Conservation (phyloP, 2,329 filamentous ascomycete genomes). For the Aspergillus latus region DNA sequence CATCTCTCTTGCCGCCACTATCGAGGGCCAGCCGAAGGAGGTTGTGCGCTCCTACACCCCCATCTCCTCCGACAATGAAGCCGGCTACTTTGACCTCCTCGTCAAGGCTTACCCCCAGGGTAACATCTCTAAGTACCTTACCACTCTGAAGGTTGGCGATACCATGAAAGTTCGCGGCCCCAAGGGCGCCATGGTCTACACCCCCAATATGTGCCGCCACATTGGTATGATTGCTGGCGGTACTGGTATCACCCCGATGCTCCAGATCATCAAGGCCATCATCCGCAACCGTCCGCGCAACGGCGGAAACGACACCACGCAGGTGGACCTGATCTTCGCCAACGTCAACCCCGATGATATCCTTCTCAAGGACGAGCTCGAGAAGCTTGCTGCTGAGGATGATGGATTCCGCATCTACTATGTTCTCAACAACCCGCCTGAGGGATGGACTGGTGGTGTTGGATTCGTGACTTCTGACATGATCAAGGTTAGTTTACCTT, state of each 20-base stretch:
- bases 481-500: constrained; percentile 67
- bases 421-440: constrained; percentile 92
- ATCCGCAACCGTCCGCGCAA: constrained; percentile 68
- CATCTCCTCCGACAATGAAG: constrained; percentile 83
- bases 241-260: constrained; percentile 97
- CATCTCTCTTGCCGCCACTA: constrained; percentile 86
- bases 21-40: constrained; percentile 75
- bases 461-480: constrained; percentile 95
- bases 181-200: constrained; percentile 97
- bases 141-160: constrained; percentile 76
- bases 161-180: constrained; percentile 88
- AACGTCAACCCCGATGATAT: constrained; percentile 95
- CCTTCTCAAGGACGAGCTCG: constrained; percentile 86
- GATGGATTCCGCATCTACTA: constrained; percentile 84
- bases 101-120: constrained; percentile 98
- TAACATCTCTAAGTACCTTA: constrained; percentile 94
- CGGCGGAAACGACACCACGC: constrained; percentile 74
- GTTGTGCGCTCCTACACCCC: constrained; percentile 91
- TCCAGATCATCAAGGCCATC: constrained; percentile 91
- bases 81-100: constrained; percentile 91
- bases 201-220: constrained; percentile 91
- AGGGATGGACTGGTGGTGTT: constrained; percentile 86
- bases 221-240: constrained; percentile 98
- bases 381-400: constrained; percentile 74
- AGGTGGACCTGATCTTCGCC: constrained; percentile 94